These are phyloP conservation scores for Alternaria solani DNA, from an alignment of 2,329 filamentous ascomycete species.

Conservation along the genomic window DNA sequence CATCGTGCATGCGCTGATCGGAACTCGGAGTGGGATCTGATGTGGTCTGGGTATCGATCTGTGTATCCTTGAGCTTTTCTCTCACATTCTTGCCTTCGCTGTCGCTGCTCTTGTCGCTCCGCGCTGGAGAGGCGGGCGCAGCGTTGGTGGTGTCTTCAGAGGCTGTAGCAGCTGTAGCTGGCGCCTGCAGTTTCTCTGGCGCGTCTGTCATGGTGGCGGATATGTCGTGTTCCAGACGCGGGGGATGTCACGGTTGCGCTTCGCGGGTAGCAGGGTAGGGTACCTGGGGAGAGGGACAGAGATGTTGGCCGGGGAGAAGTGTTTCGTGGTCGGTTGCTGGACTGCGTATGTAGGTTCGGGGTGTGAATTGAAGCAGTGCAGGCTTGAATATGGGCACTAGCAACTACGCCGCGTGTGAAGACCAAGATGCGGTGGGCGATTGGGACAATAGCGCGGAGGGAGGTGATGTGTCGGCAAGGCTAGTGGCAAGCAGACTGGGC, in stretches of 20 bases:
- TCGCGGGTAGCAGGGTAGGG: background rate
- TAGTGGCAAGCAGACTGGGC: slow-evolving; percentile 16
- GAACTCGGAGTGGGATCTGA: slow-evolving; percentile 26
- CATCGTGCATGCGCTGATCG: slow-evolving; percentile 36
- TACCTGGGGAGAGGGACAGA: background rate
- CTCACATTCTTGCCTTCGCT: slow-evolving; percentile 65
- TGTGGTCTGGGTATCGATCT: slow-evolving; percentile 57
- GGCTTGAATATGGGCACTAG: slow-evolving; percentile 18
- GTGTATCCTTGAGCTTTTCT: slow-evolving; percentile 68
- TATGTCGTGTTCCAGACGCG: slow-evolving; percentile 11
- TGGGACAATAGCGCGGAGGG: slow-evolving; percentile 21
- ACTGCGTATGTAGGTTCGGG: background rate
- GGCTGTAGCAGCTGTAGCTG: slow-evolving; percentile 13
- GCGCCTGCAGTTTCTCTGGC: slow-evolving; percentile 30
- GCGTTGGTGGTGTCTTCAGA: slow-evolving; percentile 23
- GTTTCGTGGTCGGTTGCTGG: background rate
- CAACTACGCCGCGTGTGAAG: slow-evolving; percentile 11
- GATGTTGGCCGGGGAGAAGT: background rate
- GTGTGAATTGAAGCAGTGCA: background rate
- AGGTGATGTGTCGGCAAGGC: slow-evolving; percentile 25
- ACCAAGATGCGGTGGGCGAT: slow-evolving; percentile 10
- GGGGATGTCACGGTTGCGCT: slow-evolving; percentile 10
- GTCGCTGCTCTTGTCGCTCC: slow-evolving; percentile 54
- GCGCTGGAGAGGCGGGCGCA: slow-evolving; percentile 38
- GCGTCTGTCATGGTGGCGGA: slow-evolving; percentile 35